Percentiles rank a stretch among this genome's conserved stretches.
phyloP scores from a whole-genome alignment of 2,329 filamentous ascomycete genomes.

The Nemania bipapillata region DNA sequence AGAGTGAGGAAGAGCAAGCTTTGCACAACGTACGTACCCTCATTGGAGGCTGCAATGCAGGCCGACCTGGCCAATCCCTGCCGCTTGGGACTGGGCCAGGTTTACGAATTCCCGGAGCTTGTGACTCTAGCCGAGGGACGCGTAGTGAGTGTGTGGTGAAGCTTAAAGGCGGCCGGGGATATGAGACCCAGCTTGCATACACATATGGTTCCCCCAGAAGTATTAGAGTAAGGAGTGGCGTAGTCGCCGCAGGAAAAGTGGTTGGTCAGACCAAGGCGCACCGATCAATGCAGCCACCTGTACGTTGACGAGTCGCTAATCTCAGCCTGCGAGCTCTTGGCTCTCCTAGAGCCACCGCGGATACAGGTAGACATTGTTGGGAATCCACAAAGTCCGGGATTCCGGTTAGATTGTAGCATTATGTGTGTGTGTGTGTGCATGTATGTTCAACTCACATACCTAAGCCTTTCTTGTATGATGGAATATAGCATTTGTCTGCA shows the following conservation, averaged over 20 bases:
- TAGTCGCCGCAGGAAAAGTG: not conserved
- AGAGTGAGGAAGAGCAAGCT: not conserved
- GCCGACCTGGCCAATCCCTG: not conserved
- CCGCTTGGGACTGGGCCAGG: not conserved
- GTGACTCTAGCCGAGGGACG: constrained; percentile 16
- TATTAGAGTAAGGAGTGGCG: not conserved
- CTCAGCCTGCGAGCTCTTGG: not conserved
- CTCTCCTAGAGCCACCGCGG: not conserved
- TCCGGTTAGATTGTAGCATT: not conserved
- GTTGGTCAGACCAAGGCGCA: not conserved
- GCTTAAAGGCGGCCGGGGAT: constrained; percentile 6
- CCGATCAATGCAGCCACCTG: not conserved
- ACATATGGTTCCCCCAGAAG: not conserved
- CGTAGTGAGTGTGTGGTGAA: constrained; percentile 15
- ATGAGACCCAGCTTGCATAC: not conserved
- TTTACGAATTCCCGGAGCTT: constrained; percentile 10
- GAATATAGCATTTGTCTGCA: not conserved
- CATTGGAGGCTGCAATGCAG: not conserved
- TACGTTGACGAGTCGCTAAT: not conserved
- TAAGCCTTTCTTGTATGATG: not conserved
- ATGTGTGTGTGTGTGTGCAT: too few relatives aligned
- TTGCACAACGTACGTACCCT: constrained; percentile 12
- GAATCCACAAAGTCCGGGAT: not conserved
- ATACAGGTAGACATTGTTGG: not conserved
- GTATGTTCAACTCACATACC: too few relatives aligned